Conservation (phyloP, 164 flowering plant genomes). For the Kingdonia uniflora region DNA sequence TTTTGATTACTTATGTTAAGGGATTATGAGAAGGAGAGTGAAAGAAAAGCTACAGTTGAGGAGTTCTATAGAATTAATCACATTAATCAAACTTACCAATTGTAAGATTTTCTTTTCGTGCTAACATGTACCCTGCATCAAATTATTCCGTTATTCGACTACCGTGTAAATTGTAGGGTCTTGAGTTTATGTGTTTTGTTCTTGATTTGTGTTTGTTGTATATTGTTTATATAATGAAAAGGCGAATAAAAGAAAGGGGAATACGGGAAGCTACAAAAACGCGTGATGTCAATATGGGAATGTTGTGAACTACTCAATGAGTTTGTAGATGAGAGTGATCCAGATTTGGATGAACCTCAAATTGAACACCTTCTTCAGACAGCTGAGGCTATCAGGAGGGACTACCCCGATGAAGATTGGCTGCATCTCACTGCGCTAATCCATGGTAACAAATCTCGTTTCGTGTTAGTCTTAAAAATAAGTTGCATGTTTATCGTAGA, state of each 20-base stretch:
- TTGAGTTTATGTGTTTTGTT: background rate
- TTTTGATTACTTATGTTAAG: slow-evolving; percentile 3
- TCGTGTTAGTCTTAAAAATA: too few species aligned
- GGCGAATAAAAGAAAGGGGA: slow-evolving; percentile 28
- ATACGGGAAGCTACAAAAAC: slow-evolving; percentile 23
- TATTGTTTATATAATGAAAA: background rate
- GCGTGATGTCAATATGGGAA: slow-evolving; percentile 35
- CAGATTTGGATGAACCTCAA: slow-evolving; percentile 39
- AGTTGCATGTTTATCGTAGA: too few species aligned
- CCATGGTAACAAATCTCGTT: slow-evolving; percentile 21
- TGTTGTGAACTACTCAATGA: slow-evolving; percentile 35
- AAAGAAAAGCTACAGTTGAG: slow-evolving; percentile 18
- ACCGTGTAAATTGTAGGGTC: background rate
- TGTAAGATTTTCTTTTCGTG: slow-evolving; percentile 13
- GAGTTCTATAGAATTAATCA: slow-evolving; percentile 24
- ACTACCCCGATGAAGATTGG: slow-evolving; percentile 40
- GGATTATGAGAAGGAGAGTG: slow-evolving; percentile 26
- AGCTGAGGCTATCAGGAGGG: slow-evolving; percentile 33
- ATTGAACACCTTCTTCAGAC: slow-evolving; percentile 34
- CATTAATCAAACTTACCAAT: slow-evolving; percentile 30
- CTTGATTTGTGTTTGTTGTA: background rate
- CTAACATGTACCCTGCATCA: background rate
- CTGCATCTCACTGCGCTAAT: slow-evolving; percentile 35
- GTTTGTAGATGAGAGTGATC: slow-evolving; percentile 11
- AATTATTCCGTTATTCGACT: background rate